A percentile compares a stretch with the other conserved stretches of the same genome.
Conservation (phyloP, 2,329 filamentous ascomycete species). For the Arthrocladium fulminans region DNA sequence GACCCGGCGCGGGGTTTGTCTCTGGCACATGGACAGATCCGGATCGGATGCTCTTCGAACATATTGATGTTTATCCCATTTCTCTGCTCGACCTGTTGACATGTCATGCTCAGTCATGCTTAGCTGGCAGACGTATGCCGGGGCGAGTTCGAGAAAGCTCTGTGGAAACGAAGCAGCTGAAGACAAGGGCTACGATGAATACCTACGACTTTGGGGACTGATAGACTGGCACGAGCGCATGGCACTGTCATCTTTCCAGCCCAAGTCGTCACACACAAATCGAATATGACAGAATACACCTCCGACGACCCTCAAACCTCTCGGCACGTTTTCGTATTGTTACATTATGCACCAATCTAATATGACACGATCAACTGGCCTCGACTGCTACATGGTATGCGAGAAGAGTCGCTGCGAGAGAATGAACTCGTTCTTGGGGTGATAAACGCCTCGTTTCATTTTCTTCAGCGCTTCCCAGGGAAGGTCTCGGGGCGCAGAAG, state of each 20-base stretch:
- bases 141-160: slow-evolving; percentile 1
- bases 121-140: not conserved
- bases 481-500: not conserved
- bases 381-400: slow-evolving; percentile 2
- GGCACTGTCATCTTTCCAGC: slow-evolving; percentile 3
- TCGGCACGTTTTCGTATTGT: slow-evolving; percentile 21
- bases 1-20: slow-evolving; percentile 25
- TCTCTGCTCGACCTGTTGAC: not conserved
- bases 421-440: not conserved
- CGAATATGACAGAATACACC: slow-evolving; percentile 11
- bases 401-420: not conserved
- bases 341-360: not conserved
- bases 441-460: not conserved
- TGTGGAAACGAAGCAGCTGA: slow-evolving; percentile 4
- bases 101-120: not conserved
- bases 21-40: slow-evolving; percentile 25
- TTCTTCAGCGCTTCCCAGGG: not conserved
- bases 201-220: slow-evolving; percentile 1
- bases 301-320: slow-evolving; percentile 13
- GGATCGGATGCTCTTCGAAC: slow-evolving; percentile 15
- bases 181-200: not conserved
- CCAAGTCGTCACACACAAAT: not conserved
- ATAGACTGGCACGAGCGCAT: slow-evolving; percentile 7
- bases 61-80: slow-evolving; percentile 1
- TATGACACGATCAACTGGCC: not conserved